Evolutionary conservation across 129 eudicot genomes (phyloP), one percentile per base, ranked within the genome.

Genomic region (Saposhnikovia divaricata): DNA sequence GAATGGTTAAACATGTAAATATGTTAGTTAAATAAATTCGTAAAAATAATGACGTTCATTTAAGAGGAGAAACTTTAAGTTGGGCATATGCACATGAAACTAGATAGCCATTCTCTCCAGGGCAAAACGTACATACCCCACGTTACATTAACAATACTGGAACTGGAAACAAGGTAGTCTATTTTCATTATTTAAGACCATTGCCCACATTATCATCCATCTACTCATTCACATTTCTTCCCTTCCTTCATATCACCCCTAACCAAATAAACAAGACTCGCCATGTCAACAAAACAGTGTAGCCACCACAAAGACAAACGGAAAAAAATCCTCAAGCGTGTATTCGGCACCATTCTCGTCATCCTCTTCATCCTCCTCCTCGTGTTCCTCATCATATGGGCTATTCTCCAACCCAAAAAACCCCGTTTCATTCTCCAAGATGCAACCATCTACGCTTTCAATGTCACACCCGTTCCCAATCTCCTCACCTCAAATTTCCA

Each of bases 361-460:
- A 14, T 91, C 27, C 21, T 14, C 80, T 72, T 81, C 84, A 16
- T 87, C n/a, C 23, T 78, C 85, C 85, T 89, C 66, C 70, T 91
- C 77, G 40, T 81, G 43, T 65, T 91, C 86, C 82, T 93, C 83
- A 70, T 93, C 18, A 78, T 85, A 16, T 91, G 96, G 93, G 93
- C 97, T 43, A 74, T 90, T 19, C 89, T 93, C 40, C 89, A 86
- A 25, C 98, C 98, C 45, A 83, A 79, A 44, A 89, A 88, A 23
- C 98, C 98, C 5, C 66, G 75, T 0, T 91, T 93, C 84, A 65
- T 85, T 84, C 91, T 93, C 85, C 97, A 93, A 82, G 98, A 93
- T 83, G 97, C 97, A 85, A 91, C 98, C 74, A 78, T 93, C 78
- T 93, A 85, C 89, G 83, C 82, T 87, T 91, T 93, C 92, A 93